Base-by-base conservation (phyloP, 768 basidiomycete genomes). In the Boletus vermiculosoides region DNA sequence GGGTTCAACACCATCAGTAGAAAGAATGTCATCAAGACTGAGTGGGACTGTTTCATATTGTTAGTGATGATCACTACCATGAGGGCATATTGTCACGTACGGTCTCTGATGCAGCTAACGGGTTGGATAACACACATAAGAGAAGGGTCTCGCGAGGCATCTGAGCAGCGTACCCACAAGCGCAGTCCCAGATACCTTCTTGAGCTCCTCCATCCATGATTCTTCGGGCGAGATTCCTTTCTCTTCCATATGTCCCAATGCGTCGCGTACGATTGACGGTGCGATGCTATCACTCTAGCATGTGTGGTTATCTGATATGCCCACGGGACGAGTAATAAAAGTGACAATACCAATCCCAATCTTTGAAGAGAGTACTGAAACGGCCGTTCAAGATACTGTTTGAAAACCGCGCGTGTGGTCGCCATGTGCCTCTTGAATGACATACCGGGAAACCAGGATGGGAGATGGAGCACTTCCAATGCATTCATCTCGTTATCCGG, bases 381-480 rank as follows among this genome's bases (percentile, higher is more conserved):
- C 4, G 45, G 49, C 1, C 20, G 16, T n/a, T 64, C 52, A 7
- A 64, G 25, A 33, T 48, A 64, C 6, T 41, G 42, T 25, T 12
- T 18, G 4, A 42, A 30, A 25, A 56, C 9, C 3, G 18, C 28
- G 16, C 41, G 37, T 7, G 62, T 47, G 0, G 13, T n/a, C 2
- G 36, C 52, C 42, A 54, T 42, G 1, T 45, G 22, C 16, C 18
- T 50, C 37, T 60, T 64, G 13, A 56, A 63, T 9, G 54, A 50
- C 58, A 63, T 63, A 0, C 62, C 54, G 0, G 62, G 62, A 22
- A 64, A 20, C 62, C 62, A 63, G 2, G 59, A 52, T 0, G 60
- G 54, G 2, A 62, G 33, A 16, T 44, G 4, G 5, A 60, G 33
- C 20, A 61, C 59, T 61, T 3, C 7, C 31, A 40, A 20, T n/a